A percentile compares a stretch with the other conserved stretches of the same genome.
phyloP scores from a whole-genome alignment of 352 stramenopile species.

The Phytopythium delawarense region DNA sequence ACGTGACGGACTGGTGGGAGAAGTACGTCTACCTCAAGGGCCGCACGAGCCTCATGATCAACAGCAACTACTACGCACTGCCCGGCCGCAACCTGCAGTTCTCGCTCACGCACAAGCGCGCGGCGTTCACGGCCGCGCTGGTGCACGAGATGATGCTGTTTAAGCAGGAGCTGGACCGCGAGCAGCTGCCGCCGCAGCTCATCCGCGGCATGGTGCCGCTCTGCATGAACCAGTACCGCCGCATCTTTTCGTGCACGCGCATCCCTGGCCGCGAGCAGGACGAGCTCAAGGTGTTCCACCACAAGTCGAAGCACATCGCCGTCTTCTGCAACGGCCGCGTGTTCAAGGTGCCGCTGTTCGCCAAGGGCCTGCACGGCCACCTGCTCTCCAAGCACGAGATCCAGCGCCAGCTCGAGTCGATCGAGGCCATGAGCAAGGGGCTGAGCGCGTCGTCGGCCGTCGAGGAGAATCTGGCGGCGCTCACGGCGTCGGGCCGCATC shows the following conservation, averaged over 20 bases:
- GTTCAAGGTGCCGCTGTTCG: slow-evolving; percentile 87
- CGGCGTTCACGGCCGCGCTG: slow-evolving; percentile 58
- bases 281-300: slow-evolving; percentile 62
- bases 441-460: slow-evolving; percentile 26
- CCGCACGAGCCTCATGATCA: slow-evolving; percentile 88
- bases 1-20: slow-evolving; percentile 90
- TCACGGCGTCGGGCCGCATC: slow-evolving; percentile 82
- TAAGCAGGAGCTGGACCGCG: slow-evolving; percentile 82
- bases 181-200: slow-evolving; percentile 74
- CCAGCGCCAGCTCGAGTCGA: slow-evolving; percentile 75
- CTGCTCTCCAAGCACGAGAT: slow-evolving; percentile 75
- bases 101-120: slow-evolving; percentile 51
- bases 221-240: slow-evolving; percentile 89
- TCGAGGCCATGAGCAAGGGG: slow-evolving; percentile 41
- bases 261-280: slow-evolving; percentile 86
- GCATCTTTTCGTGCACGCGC: slow-evolving; percentile 89
- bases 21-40: slow-evolving; percentile 89
- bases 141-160: slow-evolving; percentile 85
- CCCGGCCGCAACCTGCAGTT: slow-evolving; percentile 59
- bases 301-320: slow-evolving; percentile 84
- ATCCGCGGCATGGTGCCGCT: slow-evolving; percentile 85
- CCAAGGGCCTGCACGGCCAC: slow-evolving; percentile 74
- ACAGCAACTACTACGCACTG: slow-evolving; percentile 91
- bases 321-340: slow-evolving; percentile 83
- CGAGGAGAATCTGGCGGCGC: slow-evolving; percentile 61